Percentiles rank a stretch among this genome's conserved stretches.
Conservation (phyloP, 2,329 filamentous ascomycete species). For the Exophiala spinifera region DNA sequence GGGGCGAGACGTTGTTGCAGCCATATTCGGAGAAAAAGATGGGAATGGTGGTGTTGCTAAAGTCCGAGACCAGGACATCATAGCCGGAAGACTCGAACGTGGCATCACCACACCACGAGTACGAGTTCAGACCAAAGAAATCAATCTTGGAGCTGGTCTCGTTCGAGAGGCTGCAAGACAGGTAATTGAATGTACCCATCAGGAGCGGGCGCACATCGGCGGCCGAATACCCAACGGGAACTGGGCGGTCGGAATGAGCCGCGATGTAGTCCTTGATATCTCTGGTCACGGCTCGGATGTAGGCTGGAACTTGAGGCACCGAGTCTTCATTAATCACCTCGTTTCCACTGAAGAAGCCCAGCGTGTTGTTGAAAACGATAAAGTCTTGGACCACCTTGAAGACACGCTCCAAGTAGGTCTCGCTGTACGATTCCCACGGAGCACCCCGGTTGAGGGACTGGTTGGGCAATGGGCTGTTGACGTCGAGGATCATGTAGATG, state of each 20-base stretch:
- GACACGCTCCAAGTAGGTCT: slow-evolving; percentile 55
- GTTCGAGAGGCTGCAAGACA: slow-evolving; percentile 54
- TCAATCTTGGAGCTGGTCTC: slow-evolving; percentile 55
- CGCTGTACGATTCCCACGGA: slow-evolving; percentile 55
- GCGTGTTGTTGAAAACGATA: slow-evolving; percentile 62
- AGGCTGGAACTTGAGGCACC: slow-evolving; percentile 52
- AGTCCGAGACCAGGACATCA: slow-evolving; percentile 56
- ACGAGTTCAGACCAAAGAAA: slow-evolving; percentile 66
- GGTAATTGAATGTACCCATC: slow-evolving; percentile 59
- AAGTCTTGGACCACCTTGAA: slow-evolving; percentile 65
- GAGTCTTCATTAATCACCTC: slow-evolving; percentile 65
- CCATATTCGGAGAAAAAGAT: slow-evolving; percentile 68
- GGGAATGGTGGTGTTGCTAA: slow-evolving; percentile 56
- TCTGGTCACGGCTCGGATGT: slow-evolving; percentile 62
- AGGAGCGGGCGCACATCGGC: slow-evolving; percentile 62
- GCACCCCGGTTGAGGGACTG: slow-evolving; percentile 56
- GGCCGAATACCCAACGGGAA: slow-evolving; percentile 67
- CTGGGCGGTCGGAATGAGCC: slow-evolving; percentile 54
- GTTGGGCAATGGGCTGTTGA: slow-evolving; percentile 59
- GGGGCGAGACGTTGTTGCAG: slow-evolving; percentile 58
- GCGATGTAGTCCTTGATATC: slow-evolving; percentile 68
- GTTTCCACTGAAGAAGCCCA: slow-evolving; percentile 67
- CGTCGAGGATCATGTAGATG: slow-evolving; percentile 65
- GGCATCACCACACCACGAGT: slow-evolving; percentile 65
- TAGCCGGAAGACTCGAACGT: slow-evolving; percentile 55